These are phyloP conservation scores for Globisporangium megalacanthum DNA, from an alignment of 352 stramenopile genomes.

Conservation along the genomic window DNA sequence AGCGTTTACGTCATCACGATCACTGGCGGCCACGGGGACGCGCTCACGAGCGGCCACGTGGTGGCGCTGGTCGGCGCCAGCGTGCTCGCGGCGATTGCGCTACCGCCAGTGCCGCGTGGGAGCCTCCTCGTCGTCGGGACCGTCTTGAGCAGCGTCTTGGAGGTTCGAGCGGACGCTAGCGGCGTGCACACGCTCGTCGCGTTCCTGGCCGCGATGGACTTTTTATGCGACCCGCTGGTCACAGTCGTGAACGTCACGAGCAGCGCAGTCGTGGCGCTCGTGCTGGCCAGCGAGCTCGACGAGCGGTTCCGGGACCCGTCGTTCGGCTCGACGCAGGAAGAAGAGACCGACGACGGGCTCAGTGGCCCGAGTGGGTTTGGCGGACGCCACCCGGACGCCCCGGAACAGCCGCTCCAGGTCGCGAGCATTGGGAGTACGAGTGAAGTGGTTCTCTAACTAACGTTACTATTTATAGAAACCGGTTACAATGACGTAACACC, in stretches of 20 bases:
- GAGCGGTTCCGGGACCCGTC: constrained; percentile 22
- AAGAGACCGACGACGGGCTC: constrained; percentile 25
- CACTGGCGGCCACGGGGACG: constrained; percentile 12
- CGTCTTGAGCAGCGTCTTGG: constrained; percentile 40
- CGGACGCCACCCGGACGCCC: background rate
- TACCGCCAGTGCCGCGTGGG: constrained; percentile 35
- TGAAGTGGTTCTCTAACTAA: constrained; percentile 10
- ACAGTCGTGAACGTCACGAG: constrained; percentile 48
- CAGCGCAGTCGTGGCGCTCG: constrained; percentile 37
- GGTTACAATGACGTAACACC: too few species aligned
- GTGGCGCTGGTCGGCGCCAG: constrained; percentile 32
- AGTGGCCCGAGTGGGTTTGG: background rate
- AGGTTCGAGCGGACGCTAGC: constrained; percentile 18
- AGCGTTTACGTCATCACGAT: constrained; percentile 41
- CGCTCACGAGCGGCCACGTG: constrained; percentile 21
- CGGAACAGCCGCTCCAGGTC: constrained; percentile 7
- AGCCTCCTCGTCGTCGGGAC: constrained; percentile 32
- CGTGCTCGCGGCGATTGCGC: constrained; percentile 26
- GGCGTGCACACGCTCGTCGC: constrained; percentile 25
- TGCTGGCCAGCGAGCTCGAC: constrained; percentile 50
- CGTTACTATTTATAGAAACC: background rate
- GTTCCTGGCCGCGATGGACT: constrained; percentile 45
- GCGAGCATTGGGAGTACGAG: constrained; percentile 7
- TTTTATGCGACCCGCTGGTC: constrained; percentile 51
- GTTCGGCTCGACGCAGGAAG: constrained; percentile 25